Conservation (phyloP, 257 asterid species). For the Ehretia macrophylla region DNA sequence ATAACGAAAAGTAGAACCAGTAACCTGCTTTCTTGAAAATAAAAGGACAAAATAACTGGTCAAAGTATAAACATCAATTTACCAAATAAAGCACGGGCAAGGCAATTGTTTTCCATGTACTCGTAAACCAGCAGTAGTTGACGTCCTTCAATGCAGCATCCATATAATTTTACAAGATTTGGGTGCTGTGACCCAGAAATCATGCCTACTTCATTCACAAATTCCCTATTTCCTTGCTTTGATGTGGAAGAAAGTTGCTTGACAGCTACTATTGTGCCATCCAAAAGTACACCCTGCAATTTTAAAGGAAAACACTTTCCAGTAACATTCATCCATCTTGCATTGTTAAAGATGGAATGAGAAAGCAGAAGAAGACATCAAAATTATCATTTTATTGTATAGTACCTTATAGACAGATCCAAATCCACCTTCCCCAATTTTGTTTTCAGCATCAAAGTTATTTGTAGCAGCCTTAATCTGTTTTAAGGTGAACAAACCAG, state of each 20-base stretch:
- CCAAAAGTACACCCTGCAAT: constrained; percentile 48
- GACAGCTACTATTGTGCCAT: constrained; percentile 55
- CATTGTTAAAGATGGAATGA: constrained; percentile 1
- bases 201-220: constrained; percentile 60
- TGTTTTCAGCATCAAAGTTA: constrained; percentile 42
- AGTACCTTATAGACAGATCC: constrained; percentile 63
- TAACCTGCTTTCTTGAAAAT: too few relatives aligned
- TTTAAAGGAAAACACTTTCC: not conserved
- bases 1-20: too few relatives aligned
- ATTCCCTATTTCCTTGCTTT: constrained; percentile 62
- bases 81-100: constrained; percentile 58
- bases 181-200: constrained; percentile 62
- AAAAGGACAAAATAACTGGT: too few relatives aligned
- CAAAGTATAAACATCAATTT: too few relatives aligned
- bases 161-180: constrained; percentile 55
- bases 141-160: constrained; percentile 61
- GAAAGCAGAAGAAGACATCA: not conserved
- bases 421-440: constrained; percentile 74
- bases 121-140: constrained; percentile 66
- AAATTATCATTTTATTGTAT: not conserved
- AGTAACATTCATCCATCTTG: not conserved
- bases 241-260: constrained; percentile 60
- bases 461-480: constrained; percentile 62
- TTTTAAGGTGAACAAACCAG: constrained; percentile 45
- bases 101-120: constrained; percentile 62